A percentile compares a stretch with the other conserved stretches of the same genome.
Evolutionary conservation across 805 yeast genomes (phyloP).

Genomic region (Barnettozyma sucrosica): DNA sequence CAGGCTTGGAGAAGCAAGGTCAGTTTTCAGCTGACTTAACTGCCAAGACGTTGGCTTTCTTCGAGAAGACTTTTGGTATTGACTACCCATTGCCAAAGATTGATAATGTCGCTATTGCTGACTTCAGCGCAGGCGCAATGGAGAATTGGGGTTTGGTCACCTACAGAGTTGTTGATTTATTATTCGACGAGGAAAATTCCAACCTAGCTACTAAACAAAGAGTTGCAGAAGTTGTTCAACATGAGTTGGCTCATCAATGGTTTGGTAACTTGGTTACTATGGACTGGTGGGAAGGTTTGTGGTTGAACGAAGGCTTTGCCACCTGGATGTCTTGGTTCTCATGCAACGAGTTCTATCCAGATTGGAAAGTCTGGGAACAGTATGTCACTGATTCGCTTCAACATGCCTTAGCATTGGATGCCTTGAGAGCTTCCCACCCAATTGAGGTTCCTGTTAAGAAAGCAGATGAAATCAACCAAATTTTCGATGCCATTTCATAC

Average conservation of each 20-base stretch:
- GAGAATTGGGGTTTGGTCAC: slow-evolving; percentile 82
- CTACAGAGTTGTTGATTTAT: slow-evolving; percentile 68
- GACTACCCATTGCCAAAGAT: slow-evolving; percentile 75
- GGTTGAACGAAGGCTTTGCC: slow-evolving; percentile 88
- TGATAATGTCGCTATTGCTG: slow-evolving; percentile 79
- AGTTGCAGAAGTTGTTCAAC: slow-evolving; percentile 83
- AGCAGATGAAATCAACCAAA: slow-evolving; percentile 78
- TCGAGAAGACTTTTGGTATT: slow-evolving; percentile 67
- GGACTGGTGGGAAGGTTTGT: slow-evolving; percentile 91
- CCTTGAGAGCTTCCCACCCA: slow-evolving; percentile 80
- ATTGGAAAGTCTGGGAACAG: slow-evolving; percentile 83
- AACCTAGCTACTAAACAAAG: slow-evolving; percentile 59
- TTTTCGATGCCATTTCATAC: slow-evolving; percentile 80
- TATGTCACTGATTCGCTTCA: slow-evolving; percentile 76
- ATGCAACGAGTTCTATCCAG: slow-evolving; percentile 69
- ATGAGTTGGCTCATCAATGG: slow-evolving; percentile 91
- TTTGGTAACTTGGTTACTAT: slow-evolving; percentile 84
- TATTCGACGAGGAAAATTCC: slow-evolving; percentile 67
- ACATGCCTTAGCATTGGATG: slow-evolving; percentile 68
- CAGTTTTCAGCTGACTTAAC: slow-evolving; percentile 69
- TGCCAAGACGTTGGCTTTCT: slow-evolving; percentile 67
- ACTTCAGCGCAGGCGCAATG: slow-evolving; percentile 86
- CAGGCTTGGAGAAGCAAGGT: slow-evolving; percentile 69
- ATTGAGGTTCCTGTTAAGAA: slow-evolving; percentile 76
- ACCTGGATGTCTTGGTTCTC: slow-evolving; percentile 91